Conservation (phyloP, 2,329 filamentous ascomycete species). For the Scedosporium minutisporum region DNA sequence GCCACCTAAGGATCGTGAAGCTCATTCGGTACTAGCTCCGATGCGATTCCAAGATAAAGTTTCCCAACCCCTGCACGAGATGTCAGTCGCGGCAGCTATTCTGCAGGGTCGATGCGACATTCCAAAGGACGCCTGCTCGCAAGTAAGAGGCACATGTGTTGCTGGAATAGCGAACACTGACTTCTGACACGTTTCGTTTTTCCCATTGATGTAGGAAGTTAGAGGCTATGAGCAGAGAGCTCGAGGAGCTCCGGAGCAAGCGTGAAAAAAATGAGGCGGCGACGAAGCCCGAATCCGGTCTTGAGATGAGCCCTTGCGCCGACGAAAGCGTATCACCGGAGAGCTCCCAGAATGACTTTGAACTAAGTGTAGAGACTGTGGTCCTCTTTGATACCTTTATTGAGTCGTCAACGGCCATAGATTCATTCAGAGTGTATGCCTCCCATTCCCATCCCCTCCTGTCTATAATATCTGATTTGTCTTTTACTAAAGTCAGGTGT, state of each 20-base stretch:
- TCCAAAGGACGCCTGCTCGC: slow-evolving; percentile 20
- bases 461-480: no score
- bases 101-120: slow-evolving; percentile 20
- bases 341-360: neutral
- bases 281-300: slow-evolving; percentile 8
- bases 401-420: neutral
- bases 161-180: neutral
- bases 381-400: neutral
- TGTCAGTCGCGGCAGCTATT: slow-evolving; percentile 17
- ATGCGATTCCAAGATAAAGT: slow-evolving; percentile 21
- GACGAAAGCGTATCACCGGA: neutral
- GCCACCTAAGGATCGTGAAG: neutral
- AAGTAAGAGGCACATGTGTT: slow-evolving; percentile 14
- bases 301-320: neutral
- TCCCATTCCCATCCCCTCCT: slow-evolving; percentile 2
- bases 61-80: slow-evolving; percentile 20
- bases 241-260: slow-evolving; percentile 20
- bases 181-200: neutral
- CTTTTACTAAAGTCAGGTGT: no score
- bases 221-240: slow-evolving; percentile 21
- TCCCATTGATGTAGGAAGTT: slow-evolving; percentile 14
- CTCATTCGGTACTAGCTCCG: slow-evolving; percentile 14
- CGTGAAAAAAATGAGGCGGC: slow-evolving; percentile 9
- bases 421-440: neutral
- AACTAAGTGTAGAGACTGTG: neutral